phyloP scores from a whole-genome alignment of 164 flowering plant genomes.

The Chimonanthus praecox region DNA sequence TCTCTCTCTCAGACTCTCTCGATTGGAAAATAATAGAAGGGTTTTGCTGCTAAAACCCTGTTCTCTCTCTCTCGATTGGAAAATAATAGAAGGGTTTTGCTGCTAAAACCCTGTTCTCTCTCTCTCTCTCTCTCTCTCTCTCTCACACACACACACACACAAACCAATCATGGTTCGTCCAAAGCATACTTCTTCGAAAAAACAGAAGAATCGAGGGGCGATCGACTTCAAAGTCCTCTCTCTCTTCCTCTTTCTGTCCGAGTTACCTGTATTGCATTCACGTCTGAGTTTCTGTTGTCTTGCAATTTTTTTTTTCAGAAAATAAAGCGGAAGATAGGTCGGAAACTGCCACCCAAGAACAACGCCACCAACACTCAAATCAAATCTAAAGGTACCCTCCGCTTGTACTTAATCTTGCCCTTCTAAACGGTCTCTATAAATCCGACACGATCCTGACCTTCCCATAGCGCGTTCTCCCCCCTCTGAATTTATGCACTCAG shows the following conservation, averaged over 20 bases:
- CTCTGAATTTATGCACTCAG: no score
- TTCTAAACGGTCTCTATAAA: not conserved
- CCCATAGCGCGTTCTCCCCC: no score
- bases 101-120: no score
- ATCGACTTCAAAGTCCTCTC: constrained; percentile 61
- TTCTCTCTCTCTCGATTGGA: no score
- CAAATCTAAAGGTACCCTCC: constrained; percentile 63
- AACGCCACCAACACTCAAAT: constrained; percentile 80
- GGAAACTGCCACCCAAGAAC: constrained; percentile 83
- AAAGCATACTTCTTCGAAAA: constrained; percentile 23
- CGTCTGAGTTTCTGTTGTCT: not conserved
- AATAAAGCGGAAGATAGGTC: constrained; percentile 82
- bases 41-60: no score
- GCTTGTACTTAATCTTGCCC: not conserved
- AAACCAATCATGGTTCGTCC: constrained; percentile 13
- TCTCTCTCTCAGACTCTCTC: no score
- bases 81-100: no score
- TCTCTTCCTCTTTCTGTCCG: not conserved
- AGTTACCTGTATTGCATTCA: not conserved
- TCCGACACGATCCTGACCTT: no score
- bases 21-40: no score
- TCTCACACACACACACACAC: no score
- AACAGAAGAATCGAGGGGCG: constrained; percentile 40
- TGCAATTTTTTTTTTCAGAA: constrained; percentile 36
- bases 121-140: no score